Evolutionary conservation across 208 protist species (phyloP), one percentile per base, ranked within the genome.

Genomic region (Acanthamoeba divionensis): DNA sequence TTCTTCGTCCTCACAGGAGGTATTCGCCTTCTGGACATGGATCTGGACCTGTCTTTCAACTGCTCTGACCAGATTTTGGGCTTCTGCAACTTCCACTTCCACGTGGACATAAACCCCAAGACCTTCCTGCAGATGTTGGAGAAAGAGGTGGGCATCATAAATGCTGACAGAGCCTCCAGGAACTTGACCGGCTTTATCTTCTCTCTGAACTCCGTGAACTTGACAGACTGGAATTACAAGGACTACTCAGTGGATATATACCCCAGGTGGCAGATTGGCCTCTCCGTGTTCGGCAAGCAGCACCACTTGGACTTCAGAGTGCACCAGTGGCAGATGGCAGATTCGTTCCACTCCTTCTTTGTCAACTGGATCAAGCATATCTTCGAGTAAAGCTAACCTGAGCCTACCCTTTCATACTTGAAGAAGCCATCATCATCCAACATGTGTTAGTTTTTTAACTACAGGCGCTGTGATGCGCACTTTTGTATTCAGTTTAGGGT

Each of bases 211-310:
- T 33, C 24, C 38, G 8, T 77, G 1, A 54, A 36, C 24, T 45
- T 77, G 12, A 77, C 66, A 21, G 21, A 48, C 44, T 77, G 66
- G 66, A 77, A 45, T 45, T 18, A 36, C 38, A 77, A 77, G 29
- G 3, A 48, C 6, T 50, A 50, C 10, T 4, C 66, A 10, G 10
- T 6, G 15, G 66, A 45, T 45, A 50, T 8, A 24, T 21, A 38
- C 38, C 66, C 66, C 18, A 36, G 66, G 44, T 77, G 66, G 66
- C 66, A 48, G 66, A 77, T 77, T 45, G 66, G 33, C 66, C 18
- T 77, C 38, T 54, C 66, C 12, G 66, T 77, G 44, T 77, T 77
- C 33, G 66, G 54, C 66, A 77, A 77, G 66, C 47, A 77, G 66
- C 66, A 77, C 66, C 8, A 45, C 31, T 45, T 77, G 44, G 66